A percentile compares a stretch with the other conserved stretches of the same genome.
Evolutionary conservation across 768 basidiomycete genomes (phyloP).

Genomic region (Clitopilus passeckerianus): DNA sequence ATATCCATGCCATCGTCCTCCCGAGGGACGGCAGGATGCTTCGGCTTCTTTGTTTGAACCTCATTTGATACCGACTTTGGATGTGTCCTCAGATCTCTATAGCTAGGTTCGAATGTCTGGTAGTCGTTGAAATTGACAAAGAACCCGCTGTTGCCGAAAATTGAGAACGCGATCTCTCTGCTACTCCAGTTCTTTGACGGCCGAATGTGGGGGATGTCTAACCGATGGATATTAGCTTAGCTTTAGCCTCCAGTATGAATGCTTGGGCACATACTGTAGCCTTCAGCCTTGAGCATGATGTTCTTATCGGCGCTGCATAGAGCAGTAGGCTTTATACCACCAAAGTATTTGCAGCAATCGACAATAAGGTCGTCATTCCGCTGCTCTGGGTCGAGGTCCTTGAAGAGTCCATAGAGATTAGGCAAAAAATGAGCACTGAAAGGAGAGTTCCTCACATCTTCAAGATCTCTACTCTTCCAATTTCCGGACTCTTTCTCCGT

Average conservation of each 20-base stretch:
- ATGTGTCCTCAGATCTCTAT: slow-evolving; percentile 16
- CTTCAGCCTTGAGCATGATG: slow-evolving; percentile 47
- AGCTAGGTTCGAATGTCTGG: slow-evolving; percentile 32
- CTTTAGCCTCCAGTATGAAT: slow-evolving; percentile 10
- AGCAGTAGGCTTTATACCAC: slow-evolving; percentile 41
- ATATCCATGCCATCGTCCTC: slow-evolving; percentile 31
- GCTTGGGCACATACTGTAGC: slow-evolving; percentile 14
- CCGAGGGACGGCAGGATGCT: slow-evolving; percentile 3
- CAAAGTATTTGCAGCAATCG: slow-evolving; percentile 71
- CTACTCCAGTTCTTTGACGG: slow-evolving; percentile 41
- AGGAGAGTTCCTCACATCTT: slow-evolving; percentile 32
- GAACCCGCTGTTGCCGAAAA: slow-evolving; percentile 35
- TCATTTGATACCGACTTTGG: background rate
- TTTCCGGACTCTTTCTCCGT: slow-evolving; percentile 56
- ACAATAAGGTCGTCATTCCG: slow-evolving; percentile 68
- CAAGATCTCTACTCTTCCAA: slow-evolving; percentile 48
- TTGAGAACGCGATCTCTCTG: slow-evolving; percentile 40
- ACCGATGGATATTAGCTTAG: background rate
- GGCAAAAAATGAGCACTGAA: background rate
- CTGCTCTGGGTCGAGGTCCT: slow-evolving; percentile 26
- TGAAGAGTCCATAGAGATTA: background rate
- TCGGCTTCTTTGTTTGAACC: slow-evolving; percentile 7
- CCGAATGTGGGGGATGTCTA: slow-evolving; percentile 33
- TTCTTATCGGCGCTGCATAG: slow-evolving; percentile 70
- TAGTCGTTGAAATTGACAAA: slow-evolving; percentile 29